A percentile compares a stretch with the other conserved stretches of the same genome.
Evolutionary conservation across 192 early-diverging fungal species (phyloP).

Genomic region (Piromyces finnis): DNA sequence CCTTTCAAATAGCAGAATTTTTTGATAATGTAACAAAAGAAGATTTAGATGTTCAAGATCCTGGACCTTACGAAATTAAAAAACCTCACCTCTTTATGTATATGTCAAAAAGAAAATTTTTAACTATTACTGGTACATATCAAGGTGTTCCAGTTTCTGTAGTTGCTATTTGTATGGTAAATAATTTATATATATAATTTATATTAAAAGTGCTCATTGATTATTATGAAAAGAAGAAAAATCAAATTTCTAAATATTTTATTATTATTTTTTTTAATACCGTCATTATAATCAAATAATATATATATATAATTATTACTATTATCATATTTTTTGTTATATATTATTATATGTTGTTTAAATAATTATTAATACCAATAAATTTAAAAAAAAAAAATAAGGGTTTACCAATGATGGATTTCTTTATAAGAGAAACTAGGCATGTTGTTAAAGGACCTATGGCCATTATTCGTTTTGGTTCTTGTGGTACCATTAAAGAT

Average conservation of each 20-base stretch:
- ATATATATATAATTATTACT: no score
- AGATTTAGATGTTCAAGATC: no score
- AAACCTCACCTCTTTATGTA: neutral
- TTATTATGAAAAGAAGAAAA: no score
- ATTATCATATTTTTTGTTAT: neutral
- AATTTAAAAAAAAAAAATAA: constrained; percentile 15
- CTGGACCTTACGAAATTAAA: no score
- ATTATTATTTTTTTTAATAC: no score
- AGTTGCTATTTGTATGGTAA: constrained; percentile 61
- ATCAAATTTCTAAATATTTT: no score
- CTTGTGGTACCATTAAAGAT: constrained; percentile 52
- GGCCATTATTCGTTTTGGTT: constrained; percentile 65
- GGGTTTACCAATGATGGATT: constrained; percentile 78
- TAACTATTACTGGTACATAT: constrained; percentile 72
- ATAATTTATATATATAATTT: constrained; percentile 1
- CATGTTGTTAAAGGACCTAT: constrained; percentile 60
- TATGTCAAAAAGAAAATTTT: constrained; percentile 55
- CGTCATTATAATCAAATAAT: no score
- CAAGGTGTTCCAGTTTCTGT: constrained; percentile 55
- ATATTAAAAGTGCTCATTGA: neutral
- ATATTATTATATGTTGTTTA: neutral
- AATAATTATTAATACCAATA: neutral
- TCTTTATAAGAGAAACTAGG: constrained; percentile 73
- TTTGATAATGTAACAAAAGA: no score
- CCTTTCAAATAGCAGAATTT: constrained; percentile 27